Evolutionary conservation across 2,329 filamentous ascomycete genomes (phyloP).

Genomic region (Myriosclerotinia duriaeana): DNA sequence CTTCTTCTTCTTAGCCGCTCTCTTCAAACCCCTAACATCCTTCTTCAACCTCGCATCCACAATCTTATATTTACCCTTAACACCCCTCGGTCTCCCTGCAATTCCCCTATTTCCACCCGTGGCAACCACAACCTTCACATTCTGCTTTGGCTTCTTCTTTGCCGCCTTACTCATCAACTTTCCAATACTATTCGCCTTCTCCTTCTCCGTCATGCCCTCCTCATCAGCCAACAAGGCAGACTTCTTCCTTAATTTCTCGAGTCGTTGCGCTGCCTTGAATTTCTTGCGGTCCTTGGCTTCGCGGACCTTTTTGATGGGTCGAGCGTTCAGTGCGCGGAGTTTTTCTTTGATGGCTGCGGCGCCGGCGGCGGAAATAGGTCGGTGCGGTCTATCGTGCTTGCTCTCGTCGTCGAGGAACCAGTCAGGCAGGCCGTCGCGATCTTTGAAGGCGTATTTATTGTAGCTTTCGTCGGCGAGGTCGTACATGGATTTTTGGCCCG

Average conservation of each 20-base stretch:
- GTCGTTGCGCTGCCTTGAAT: slow-evolving; percentile 82
- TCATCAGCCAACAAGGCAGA: slow-evolving; percentile 85
- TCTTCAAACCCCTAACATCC: slow-evolving; percentile 86
- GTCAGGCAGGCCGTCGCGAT: slow-evolving; percentile 86
- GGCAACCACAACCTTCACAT: slow-evolving; percentile 87
- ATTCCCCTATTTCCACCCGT: slow-evolving; percentile 81
- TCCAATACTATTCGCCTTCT: slow-evolving; percentile 83
- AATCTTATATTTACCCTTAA: slow-evolving; percentile 97
- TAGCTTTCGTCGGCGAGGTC: slow-evolving; percentile 89
- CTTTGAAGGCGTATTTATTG: slow-evolving; percentile 89
- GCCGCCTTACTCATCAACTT: slow-evolving; percentile 78
- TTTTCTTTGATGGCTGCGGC: slow-evolving; percentile 94
- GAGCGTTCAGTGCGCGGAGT: slow-evolving; percentile 83
- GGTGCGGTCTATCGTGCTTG: slow-evolving; percentile 77
- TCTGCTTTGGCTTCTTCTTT: slow-evolving; percentile 81
- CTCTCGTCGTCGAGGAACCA: slow-evolving; percentile 97
- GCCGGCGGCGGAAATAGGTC: slow-evolving; percentile 88
- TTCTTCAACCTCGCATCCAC: slow-evolving; percentile 96
- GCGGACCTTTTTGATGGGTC: slow-evolving; percentile 98
- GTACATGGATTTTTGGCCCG: slow-evolving; percentile 73
- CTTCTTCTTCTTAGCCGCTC: slow-evolving; percentile 71
- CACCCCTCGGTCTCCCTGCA: slow-evolving; percentile 80
- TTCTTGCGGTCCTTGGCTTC: slow-evolving; percentile 97
- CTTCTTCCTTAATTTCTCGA: slow-evolving; percentile 98
- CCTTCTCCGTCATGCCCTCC: slow-evolving; percentile 90